Evolutionary conservation across 805 yeast genomes (phyloP), one percentile per base, ranked within the genome.

Genomic region (Ogataea kodamae): DNA sequence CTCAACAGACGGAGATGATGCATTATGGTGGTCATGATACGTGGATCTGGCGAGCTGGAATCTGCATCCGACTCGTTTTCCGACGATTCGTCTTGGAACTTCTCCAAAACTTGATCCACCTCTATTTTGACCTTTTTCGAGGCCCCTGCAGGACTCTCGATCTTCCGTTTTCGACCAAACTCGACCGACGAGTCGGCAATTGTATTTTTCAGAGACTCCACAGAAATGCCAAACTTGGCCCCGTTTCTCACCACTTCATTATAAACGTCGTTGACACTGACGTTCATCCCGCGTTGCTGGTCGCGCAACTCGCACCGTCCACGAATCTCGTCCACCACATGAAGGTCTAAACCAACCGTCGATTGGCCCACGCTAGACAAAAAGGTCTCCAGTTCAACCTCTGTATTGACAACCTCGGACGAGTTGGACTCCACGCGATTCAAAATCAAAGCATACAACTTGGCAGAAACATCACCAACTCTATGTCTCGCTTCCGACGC

Each of bases 1-100:
- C 82, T 62, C 20, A 90, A 65, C 8, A 89, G 63, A 50, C 76
- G 78, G 46, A 90, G 61, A 57, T 92, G 97, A 30, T 76, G 66
- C 48, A 48, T 46, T 36, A 43, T 52, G 19, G 48, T 47, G 42
- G 52, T 47, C 55, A 40, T 35, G 6, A 48, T 24, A 4, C 42
- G 28, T n/a, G 48, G 39, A 21, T 48, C 52, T 4, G 42, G 38
- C 11, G 30, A 44, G 22, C 46, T 55, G 10, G 39, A 30, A 20
- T 33, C 37, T n/a, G 47, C 50, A 28, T 37, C 48, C 22, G 53
- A 57, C 13, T 50, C 50, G 5, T 50, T 60, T 18, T 52, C 67
- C 2, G 46, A 50, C 21, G 40, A 50, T 25, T 55, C 57, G 14
- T 49, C 49, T 10, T 35, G n/a, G 16, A 33, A 12, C 7, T 28